phyloP scores from a whole-genome alignment of 2,329 filamentous ascomycete genomes.

The Colletotrichum paranaense region DNA sequence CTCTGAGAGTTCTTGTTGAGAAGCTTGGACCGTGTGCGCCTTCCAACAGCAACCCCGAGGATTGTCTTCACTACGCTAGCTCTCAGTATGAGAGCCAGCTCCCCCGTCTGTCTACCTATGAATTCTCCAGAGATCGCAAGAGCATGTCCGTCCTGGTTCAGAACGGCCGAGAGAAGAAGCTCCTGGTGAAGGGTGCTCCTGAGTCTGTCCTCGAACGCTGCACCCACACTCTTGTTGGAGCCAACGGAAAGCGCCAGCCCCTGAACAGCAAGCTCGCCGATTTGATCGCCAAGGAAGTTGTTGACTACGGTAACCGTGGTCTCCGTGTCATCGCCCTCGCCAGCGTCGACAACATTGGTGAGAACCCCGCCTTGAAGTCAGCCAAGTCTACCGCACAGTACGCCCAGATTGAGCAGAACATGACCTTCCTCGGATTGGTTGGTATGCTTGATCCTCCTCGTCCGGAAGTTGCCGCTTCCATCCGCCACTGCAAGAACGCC shows the following conservation, averaged over 20 bases:
- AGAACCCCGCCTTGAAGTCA: slow-evolving; percentile 75
- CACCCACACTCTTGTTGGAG: slow-evolving; percentile 81
- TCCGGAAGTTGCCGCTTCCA: slow-evolving; percentile 87
- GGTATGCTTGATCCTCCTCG: slow-evolving; percentile 98
- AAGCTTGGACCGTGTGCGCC: slow-evolving; percentile 89
- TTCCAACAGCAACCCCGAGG: slow-evolving; percentile 59
- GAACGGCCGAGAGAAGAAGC: slow-evolving; percentile 75
- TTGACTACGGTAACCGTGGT: slow-evolving; percentile 91
- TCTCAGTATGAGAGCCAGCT: slow-evolving; percentile 83
- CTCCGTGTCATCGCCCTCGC: slow-evolving; percentile 96
- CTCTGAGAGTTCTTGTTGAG: slow-evolving; percentile 88
- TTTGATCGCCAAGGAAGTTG: slow-evolving; percentile 81
- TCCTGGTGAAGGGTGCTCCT: slow-evolving; percentile 96
- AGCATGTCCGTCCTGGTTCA: slow-evolving; percentile 97
- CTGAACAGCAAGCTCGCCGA: slow-evolving; percentile 76
- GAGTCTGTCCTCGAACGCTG: slow-evolving; percentile 95
- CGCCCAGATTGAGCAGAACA: slow-evolving; percentile 86
- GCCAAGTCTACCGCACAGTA: slow-evolving; percentile 90
- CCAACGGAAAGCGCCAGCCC: slow-evolving; percentile 80
- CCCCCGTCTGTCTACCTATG: slow-evolving; percentile 85
- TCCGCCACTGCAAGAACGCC: slow-evolving; percentile 88
- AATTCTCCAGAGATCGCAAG: slow-evolving; percentile 98
- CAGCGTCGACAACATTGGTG: slow-evolving; percentile 79
- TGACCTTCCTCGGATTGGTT: slow-evolving; percentile 93
- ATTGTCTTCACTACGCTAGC: slow-evolving; percentile 85